Evolutionary conservation across 108 stramenopile genomes (phyloP), one percentile per base, ranked within the genome.

Genomic region (Skeletonema tropicum): DNA sequence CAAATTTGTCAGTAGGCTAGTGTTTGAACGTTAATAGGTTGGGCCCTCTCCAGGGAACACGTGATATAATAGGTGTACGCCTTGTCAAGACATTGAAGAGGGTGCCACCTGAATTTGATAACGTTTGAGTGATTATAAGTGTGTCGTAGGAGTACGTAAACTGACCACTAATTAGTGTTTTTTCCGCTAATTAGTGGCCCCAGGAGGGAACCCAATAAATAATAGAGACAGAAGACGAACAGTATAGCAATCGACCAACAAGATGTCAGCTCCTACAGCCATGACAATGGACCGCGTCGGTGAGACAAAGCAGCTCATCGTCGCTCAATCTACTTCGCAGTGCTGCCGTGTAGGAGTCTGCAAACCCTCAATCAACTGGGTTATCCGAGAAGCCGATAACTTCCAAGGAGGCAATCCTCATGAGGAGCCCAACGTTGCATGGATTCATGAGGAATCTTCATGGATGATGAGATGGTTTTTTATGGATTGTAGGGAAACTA

Each of bases 201-300:
- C n/a, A n/a, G n/a, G n/a, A n/a, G n/a, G n/a, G n/a, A n/a, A n/a
- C n/a, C n/a, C n/a, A n/a, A n/a, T n/a, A n/a, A n/a, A n/a, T n/a
- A n/a, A n/a, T n/a, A 5, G 33, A 35, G 7, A 5, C 33, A 3
- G 5, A 7, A 7, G 33, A 35, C 33, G 33, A 7, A 35, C 33
- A 35, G 6, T 7, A 7, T 7, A 7, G n/a, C n/a, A 35, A 5
- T 2, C 33, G 33, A 35, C 3, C 33, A 35, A 5, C 33, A 55
- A 19, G 8, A 55, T 55, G 52, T 55, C 52, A 7, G 74, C 80
- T 9, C 80, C 80, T 19, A 30, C 6, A 13, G 32, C 69, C 12
- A 46, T 81, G 52, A 81, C 80, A 0, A 81, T 81, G 74, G 80
- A 81, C 32, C 55, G 80, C n/a, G 29, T 81, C 31, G 68, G 32